Percentiles rank a stretch among this genome's conserved stretches.
Conservation (phyloP, 257 asterid species). For the Penstemon davidsonii region DNA sequence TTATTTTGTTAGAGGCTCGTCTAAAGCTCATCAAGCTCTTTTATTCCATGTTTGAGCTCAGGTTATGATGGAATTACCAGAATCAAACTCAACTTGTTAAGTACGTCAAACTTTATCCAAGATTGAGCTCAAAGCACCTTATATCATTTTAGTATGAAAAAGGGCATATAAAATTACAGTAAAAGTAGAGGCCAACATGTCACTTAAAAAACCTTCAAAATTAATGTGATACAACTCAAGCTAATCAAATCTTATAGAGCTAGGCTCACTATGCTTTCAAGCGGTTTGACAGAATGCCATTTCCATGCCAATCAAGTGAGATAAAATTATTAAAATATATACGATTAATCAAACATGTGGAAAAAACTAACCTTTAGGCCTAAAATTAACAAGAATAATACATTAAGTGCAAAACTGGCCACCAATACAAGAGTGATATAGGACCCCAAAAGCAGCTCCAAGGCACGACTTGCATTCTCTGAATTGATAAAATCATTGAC, state of each 20-base stretch:
- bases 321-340: background rate
- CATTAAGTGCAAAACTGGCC: conserved; percentile 63
- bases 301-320: conserved; percentile 2
- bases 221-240: background rate
- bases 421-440: conserved; percentile 63
- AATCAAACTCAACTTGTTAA: background rate
- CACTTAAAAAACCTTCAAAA: background rate
- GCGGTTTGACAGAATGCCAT: background rate
- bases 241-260: background rate
- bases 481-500: conserved; percentile 46
- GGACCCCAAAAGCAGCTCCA: conserved; percentile 65
- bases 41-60: background rate
- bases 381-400: conserved; percentile 51
- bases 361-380: conserved; percentile 64
- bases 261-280: background rate
- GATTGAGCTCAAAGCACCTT: background rate
- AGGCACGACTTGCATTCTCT: conserved; percentile 56
- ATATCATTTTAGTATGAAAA: background rate
- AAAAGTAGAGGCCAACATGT: background rate
- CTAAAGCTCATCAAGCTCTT: background rate
- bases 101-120: background rate
- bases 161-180: background rate
- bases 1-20: background rate
- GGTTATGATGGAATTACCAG: background rate
- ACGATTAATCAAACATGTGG: background rate